Evolutionary conservation across 2,329 filamentous ascomycete genomes (phyloP), one percentile per base, ranked within the genome.

Genomic region (Colletotrichum incanum): DNA sequence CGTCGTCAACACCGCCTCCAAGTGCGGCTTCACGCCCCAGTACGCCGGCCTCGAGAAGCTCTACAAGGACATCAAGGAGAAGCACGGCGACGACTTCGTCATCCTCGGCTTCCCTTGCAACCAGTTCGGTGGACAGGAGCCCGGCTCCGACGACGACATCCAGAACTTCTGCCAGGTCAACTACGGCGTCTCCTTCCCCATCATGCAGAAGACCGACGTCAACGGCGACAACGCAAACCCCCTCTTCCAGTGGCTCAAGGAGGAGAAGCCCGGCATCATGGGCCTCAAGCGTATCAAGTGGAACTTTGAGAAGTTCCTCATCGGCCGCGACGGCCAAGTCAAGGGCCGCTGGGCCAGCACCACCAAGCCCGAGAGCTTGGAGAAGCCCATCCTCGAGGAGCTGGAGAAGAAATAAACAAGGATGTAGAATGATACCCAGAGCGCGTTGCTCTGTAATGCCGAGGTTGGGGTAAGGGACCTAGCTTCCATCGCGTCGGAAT

Each of bases 231-330:
- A 91, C 39, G 93, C 95, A 59, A 90, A 91, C 77, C 95, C 95
- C 1, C 84, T 98, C 47, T 98, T 89, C 82, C 88, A 93, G 80
- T 99, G 90, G 90, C 83, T 93, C 79, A 93, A 93, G 87, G 82
- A 84, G 54, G 85, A 92, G 84, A 93, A 94, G 87, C 89, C 96
- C 0, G 95, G 96, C 28, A 79, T 98, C 67, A 85, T 98, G 85
- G 96, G 96, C 26, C 82, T 98, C 80, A 96, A 97, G 92, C 85
- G 92, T 74, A 88, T 99, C 78, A 98, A 98, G 93, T 99, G 96
- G 96, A 99, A 99, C 86, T 99, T 98, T 86, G 96, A 99, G 84
- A 99, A 99, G 90, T 99, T 98, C 85, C 86, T 99, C 75, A 87
- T 99, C 75, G 93, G 92, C 73, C 89, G 90, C 74, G 94, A 98